Percentiles rank a stretch among this genome's conserved stretches.
Conservation (phyloP, 2,329 filamentous ascomycete genomes). For the Zymoseptoria ardabiliae region DNA sequence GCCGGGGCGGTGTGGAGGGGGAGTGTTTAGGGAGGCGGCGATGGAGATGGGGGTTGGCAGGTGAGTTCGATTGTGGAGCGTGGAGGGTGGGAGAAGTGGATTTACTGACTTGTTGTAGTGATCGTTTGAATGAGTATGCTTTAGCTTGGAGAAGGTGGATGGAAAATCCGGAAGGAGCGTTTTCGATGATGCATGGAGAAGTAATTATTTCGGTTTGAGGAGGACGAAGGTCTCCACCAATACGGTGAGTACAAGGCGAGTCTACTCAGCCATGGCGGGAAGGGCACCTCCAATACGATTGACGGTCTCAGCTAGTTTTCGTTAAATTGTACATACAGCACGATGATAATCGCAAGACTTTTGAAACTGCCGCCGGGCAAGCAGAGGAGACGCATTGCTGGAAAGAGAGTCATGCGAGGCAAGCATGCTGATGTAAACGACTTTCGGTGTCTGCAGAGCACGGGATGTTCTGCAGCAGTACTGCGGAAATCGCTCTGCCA, state of each 20-base stretch:
- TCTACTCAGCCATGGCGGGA: too few relatives aligned
- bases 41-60: constrained; percentile 11
- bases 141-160: constrained; percentile 18
- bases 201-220: constrained; percentile 3
- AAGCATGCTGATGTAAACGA: background rate
- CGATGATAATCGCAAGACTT: too few relatives aligned
- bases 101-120: constrained; percentile 1
- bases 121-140: constrained; percentile 12
- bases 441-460: background rate
- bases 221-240: background rate
- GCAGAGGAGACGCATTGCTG: too few relatives aligned
- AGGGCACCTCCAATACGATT: too few relatives aligned
- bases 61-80: constrained; percentile 1
- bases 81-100: too few relatives aligned
- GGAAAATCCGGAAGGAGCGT: constrained; percentile 11
- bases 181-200: constrained; percentile 19
- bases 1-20: constrained; percentile 17
- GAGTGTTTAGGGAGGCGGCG: constrained; percentile 15
- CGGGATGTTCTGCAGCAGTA: background rate
- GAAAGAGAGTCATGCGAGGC: background rate
- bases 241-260: background rate
- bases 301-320: too few relatives aligned
- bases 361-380: too few relatives aligned
- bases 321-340: too few relatives aligned
- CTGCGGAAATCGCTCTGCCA: too few relatives aligned